Evolutionary conservation across 371 early-diverging fungal genomes (phyloP), one percentile per base, ranked within the genome.

Genomic region (Sporodiniella umbellata): DNA sequence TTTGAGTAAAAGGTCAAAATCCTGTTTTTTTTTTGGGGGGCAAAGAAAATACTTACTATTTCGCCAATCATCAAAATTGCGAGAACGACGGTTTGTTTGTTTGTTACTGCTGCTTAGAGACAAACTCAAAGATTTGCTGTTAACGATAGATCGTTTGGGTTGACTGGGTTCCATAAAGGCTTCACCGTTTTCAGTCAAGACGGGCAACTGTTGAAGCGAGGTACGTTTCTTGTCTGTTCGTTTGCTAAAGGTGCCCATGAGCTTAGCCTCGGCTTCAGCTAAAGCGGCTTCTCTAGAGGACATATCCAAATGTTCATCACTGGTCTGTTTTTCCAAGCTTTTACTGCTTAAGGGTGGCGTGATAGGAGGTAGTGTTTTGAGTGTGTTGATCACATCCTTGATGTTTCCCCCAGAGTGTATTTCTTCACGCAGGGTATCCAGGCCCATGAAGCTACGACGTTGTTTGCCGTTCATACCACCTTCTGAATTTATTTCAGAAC

Each of bases 381-480:
- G 45, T 12, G 72, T 76, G 24, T 73, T 76, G 54, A 83, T 80
- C 61, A 83, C 78, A 31, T 75, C 64, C 26, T 83, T 76, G 14
- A 83, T 55, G 1, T 72, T 74, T 30, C 78, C 70, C 3, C 77
- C 65, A 61, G 47, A 42, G 58, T 48, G 60, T 55, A 43, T 51
- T 59, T 53, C 69, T 58, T 55, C 59, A 43, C 35, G 60, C 3
- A 60, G 24, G 5, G 56, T 60, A 30, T 60, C 54, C 26, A 62
- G 38, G 8, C 53, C 54, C 8, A 47, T 33, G 49, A 46, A 49
- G 11, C 58, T 58, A 33, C 48, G 51, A 21, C 21, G 35, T 42
- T 52, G 35, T 24, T 35, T 48, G 28, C 33, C 44, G 4, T 39
- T 42, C 33, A 21, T 26, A 28, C 30, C 5, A 22, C 26, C n/a